These are phyloP conservation scores for Penicillium goetzii DNA, from an alignment of 495 filamentous ascomycete genomes.

Conservation along the genomic window DNA sequence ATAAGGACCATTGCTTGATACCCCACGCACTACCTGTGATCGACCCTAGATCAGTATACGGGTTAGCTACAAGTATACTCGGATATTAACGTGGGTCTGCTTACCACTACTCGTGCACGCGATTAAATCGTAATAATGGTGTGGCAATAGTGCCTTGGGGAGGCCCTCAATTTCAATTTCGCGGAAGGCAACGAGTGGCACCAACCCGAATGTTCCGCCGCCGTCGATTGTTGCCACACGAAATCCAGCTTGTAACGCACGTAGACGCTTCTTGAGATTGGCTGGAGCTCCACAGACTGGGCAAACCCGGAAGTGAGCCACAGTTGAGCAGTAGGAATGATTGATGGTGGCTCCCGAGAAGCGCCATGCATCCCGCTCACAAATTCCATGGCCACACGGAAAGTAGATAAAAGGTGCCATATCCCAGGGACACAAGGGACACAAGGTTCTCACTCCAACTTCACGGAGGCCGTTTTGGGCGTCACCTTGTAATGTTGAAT, in stretches of 20 bases:
- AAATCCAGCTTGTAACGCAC: slow-evolving; percentile 7
- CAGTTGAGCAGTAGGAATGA: not conserved
- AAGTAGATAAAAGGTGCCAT: not conserved
- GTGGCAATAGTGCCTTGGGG: not conserved
- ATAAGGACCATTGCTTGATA: slow-evolving; percentile 4
- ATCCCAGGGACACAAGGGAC: slow-evolving; percentile 9
- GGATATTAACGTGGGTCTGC: not conserved
- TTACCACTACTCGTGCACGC: slow-evolving; percentile 6
- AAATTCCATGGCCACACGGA: slow-evolving; percentile 11
- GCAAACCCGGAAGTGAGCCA: slow-evolving; percentile 2
- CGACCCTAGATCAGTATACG: not conserved
- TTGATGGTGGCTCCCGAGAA: not conserved
- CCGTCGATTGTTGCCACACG: slow-evolving; percentile 12
- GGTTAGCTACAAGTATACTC: not conserved
- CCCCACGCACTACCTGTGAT: slow-evolving; percentile 2
- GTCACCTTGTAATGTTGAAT: no score
- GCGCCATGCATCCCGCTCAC: slow-evolving; percentile 12
- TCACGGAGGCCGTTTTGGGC: not conserved
- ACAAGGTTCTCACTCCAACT: not conserved
- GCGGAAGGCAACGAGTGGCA: slow-evolving; percentile 2
- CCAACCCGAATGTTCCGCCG: slow-evolving; percentile 4
- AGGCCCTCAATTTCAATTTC: not conserved
- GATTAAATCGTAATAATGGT: slow-evolving; percentile 9
- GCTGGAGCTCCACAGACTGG: slow-evolving; percentile 1
- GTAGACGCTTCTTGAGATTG: slow-evolving; percentile 1